phyloP scores from a whole-genome alignment of 2,329 filamentous ascomycete genomes.

The Fusarium clavum region DNA sequence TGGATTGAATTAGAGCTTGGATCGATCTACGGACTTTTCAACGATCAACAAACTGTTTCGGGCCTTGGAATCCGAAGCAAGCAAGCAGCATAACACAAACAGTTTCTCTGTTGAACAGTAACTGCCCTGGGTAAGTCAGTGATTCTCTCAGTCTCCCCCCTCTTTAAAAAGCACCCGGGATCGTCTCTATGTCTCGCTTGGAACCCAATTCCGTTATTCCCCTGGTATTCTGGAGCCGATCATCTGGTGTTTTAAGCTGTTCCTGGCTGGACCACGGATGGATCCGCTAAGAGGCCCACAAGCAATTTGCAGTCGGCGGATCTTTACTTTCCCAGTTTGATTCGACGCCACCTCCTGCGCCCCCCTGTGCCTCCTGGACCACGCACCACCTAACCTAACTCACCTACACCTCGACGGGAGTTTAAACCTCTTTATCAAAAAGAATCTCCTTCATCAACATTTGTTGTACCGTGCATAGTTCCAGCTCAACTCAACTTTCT shows the following conservation, averaged over 20 bases:
- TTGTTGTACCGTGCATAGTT: constrained; percentile 22
- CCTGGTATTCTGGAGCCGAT: constrained; percentile 7
- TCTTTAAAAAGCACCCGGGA: background rate
- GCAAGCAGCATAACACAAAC: background rate
- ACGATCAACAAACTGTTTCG: constrained; percentile 23
- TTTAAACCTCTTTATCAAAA: constrained; percentile 40
- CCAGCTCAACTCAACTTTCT: constrained; percentile 18
- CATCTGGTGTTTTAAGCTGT: constrained; percentile 33
- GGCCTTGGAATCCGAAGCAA: constrained; percentile 23
- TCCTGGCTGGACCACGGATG: constrained; percentile 24
- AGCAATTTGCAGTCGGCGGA: constrained; percentile 46
- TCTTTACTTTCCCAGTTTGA: constrained; percentile 45
- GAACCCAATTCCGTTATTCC: constrained; percentile 7
- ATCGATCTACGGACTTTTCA: constrained; percentile 10
- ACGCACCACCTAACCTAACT: constrained; percentile 30
- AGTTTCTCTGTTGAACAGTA: constrained; percentile 6
- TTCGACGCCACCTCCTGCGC: constrained; percentile 48
- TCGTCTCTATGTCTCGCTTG: constrained; percentile 1
- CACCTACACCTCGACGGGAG: constrained; percentile 25
- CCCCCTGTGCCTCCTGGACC: constrained; percentile 41
- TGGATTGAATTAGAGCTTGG: constrained; percentile 34
- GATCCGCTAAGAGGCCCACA: constrained; percentile 42
- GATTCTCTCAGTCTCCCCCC: background rate
- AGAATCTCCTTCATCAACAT: constrained; percentile 37
- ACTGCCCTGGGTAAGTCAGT: constrained; percentile 30